A percentile compares a stretch with the other conserved stretches of the same genome.
These are phyloP conservation scores for Xanthoconium separans DNA, from an alignment of 1,284 basidiomycete genomes.

Conservation along the genomic window DNA sequence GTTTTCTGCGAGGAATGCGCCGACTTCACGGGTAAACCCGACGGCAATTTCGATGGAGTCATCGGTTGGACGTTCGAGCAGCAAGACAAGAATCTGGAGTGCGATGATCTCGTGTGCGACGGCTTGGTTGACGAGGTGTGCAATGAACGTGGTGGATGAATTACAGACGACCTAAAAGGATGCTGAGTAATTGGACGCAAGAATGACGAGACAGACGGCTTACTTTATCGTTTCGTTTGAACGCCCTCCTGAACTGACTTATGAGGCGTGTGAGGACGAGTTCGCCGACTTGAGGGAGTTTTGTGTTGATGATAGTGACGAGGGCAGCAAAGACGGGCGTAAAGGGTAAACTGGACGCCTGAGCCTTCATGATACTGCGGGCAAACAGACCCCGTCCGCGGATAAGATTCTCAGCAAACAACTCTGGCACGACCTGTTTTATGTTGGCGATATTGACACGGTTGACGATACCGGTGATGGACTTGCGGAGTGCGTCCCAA, in stretches of 20 bases:
- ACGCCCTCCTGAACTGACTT: conserved; percentile 92
- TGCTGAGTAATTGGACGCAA: background rate
- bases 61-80: conserved; percentile 94
- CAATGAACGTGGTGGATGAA: conserved; percentile 94
- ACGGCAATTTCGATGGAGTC: conserved; percentile 99
- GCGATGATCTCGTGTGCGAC: conserved; percentile 95
- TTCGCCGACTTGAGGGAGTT: conserved; percentile 95
- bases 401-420: conserved; percentile 91
- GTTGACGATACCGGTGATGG: conserved; percentile 99
- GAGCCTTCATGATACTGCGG: conserved; percentile 97
- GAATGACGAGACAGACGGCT: conserved; percentile 23
- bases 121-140: conserved; percentile 94
- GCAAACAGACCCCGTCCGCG: conserved; percentile 88
- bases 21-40: conserved; percentile 96
- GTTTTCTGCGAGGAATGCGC: conserved; percentile 92
- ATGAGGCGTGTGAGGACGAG: conserved; percentile 86
- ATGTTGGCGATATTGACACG: conserved; percentile 96
- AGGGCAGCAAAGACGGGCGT: conserved; percentile 97
- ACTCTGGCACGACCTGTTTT: conserved; percentile 93
- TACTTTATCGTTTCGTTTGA: conserved; percentile 98
- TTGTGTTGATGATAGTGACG: conserved; percentile 95
- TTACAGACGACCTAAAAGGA: conserved; percentile 77
- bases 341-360: conserved; percentile 94
- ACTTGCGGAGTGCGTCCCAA: conserved; percentile 98
- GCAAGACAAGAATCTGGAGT: conserved; percentile 91